phyloP scores from a whole-genome alignment of 768 basidiomycete species.

The Boletus pseudopeckii region DNA sequence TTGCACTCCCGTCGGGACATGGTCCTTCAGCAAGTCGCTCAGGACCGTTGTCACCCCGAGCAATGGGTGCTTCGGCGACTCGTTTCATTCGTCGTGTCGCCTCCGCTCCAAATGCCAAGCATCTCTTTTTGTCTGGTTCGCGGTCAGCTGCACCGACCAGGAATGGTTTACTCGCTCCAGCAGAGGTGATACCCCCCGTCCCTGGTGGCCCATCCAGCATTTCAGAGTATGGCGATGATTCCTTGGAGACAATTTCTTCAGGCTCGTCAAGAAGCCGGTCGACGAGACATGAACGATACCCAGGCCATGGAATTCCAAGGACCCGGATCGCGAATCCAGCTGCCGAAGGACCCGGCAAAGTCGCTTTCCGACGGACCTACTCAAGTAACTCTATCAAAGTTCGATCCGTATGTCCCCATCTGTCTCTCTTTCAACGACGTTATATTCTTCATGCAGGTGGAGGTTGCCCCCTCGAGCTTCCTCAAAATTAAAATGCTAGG shows the following conservation, averaged over 20 bases:
- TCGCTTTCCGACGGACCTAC: slow-evolving; percentile 90
- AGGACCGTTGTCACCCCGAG: slow-evolving; percentile 61
- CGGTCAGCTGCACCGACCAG: slow-evolving; percentile 60
- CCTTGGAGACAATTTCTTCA: slow-evolving; percentile 76
- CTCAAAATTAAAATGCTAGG: slow-evolving; percentile 97
- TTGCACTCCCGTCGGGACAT: slow-evolving; percentile 25
- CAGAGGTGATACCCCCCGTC: slow-evolving; percentile 54
- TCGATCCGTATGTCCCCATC: slow-evolving; percentile 56
- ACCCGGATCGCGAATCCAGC: slow-evolving; percentile 45
- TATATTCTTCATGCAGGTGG: slow-evolving; percentile 53
- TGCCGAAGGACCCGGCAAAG: slow-evolving; percentile 51
- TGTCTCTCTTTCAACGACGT: background rate
- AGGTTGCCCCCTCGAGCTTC: slow-evolving; percentile 92
- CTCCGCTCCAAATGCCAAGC: slow-evolving; percentile 95
- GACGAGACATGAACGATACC: slow-evolving; percentile 39
- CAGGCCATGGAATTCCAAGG: slow-evolving; percentile 30
- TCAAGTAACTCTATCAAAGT: slow-evolving; percentile 98
- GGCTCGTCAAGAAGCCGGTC: slow-evolving; percentile 62
- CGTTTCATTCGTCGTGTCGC: slow-evolving; percentile 94
- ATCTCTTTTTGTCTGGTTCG: slow-evolving; percentile 66
- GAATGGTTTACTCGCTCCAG: slow-evolving; percentile 77
- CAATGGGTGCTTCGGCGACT: slow-evolving; percentile 70
- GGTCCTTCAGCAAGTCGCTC: slow-evolving; percentile 36
- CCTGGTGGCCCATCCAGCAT: slow-evolving; percentile 46
- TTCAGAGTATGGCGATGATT: slow-evolving; percentile 62